Conservation (phyloP, 192 early-diverging fungal species). For the Geranomyces variabilis region DNA sequence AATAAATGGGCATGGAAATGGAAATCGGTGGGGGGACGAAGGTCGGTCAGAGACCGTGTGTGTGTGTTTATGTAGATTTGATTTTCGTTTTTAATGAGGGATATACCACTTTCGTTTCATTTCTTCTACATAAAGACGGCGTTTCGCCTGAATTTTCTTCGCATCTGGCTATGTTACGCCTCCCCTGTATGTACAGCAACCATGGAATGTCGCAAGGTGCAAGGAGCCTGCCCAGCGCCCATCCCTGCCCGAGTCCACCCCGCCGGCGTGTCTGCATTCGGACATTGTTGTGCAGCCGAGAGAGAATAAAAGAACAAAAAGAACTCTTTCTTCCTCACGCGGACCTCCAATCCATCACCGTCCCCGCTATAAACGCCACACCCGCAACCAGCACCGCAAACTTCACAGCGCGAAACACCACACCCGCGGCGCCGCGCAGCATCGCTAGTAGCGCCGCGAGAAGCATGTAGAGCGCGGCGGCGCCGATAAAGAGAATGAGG, state of each 20-base stretch:
- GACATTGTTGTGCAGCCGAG: too few relatives aligned
- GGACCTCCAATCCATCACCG: background rate
- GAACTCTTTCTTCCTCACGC: too few relatives aligned
- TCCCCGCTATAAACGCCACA: background rate
- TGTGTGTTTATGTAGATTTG: background rate
- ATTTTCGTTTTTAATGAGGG: background rate
- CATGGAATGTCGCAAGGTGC: too few relatives aligned
- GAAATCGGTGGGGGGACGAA: background rate
- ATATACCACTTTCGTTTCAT: background rate
- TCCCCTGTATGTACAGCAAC: too few relatives aligned
- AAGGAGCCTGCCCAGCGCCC: too few relatives aligned
- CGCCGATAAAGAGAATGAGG: background rate
- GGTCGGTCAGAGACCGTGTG: background rate
- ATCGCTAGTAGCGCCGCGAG: background rate
- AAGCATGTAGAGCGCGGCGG: background rate
- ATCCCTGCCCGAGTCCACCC: too few relatives aligned
- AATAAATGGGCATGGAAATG: background rate
- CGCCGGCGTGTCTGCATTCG: too few relatives aligned
- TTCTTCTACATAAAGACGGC: background rate
- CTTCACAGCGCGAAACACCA: background rate
- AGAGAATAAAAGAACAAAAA: too few relatives aligned
- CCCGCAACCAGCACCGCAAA: constrained; percentile 9
- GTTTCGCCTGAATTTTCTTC: too few relatives aligned
- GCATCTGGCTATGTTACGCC: too few relatives aligned
- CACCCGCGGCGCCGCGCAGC: background rate